Evolutionary conservation across 179 eudicot species (phyloP).

Genomic region (Amaranthus tricolor): DNA sequence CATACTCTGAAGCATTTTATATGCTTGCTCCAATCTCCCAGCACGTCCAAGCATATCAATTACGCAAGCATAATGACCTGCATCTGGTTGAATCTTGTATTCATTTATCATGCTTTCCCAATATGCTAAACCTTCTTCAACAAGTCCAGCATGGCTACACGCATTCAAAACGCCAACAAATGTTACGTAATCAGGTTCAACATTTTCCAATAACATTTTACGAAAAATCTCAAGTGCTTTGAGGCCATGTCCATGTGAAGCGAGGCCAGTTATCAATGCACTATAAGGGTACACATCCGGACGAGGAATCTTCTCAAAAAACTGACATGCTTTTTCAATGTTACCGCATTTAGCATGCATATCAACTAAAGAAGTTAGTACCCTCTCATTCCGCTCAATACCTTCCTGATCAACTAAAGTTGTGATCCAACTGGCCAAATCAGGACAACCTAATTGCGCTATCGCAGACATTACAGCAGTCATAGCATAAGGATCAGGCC

Average conservation of each 20-base stretch:
- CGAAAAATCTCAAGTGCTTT: constrained; percentile 44
- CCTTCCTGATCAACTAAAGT: constrained; percentile 24
- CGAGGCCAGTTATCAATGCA: constrained; percentile 52
- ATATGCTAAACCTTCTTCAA: constrained; percentile 39
- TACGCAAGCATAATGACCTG: constrained; percentile 44
- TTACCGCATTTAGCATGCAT: constrained; percentile 58
- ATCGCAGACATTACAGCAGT: constrained; percentile 39
- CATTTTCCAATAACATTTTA: constrained; percentile 29
- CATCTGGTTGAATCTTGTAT: constrained; percentile 41
- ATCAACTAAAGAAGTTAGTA: constrained; percentile 44
- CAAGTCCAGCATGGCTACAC: constrained; percentile 56
- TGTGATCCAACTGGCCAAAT: constrained; percentile 42
- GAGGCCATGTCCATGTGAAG: constrained; percentile 48
- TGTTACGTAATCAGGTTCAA: constrained; percentile 41
- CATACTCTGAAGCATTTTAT: constrained; percentile 31
- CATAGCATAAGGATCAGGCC: constrained; percentile 49
- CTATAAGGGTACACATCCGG: constrained; percentile 45
- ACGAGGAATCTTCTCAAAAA: constrained; percentile 38
- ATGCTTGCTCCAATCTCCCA: constrained; percentile 42
- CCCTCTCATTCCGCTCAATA: constrained; percentile 36
- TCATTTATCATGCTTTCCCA: constrained; percentile 42
- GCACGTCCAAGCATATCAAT: constrained; percentile 54
- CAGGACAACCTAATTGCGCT: constrained; percentile 48
- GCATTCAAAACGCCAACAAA: constrained; percentile 48
- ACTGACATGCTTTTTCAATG: constrained; percentile 34